phyloP scores from a whole-genome alignment of 352 stramenopile genomes.

The Pythium graminicola region DNA sequence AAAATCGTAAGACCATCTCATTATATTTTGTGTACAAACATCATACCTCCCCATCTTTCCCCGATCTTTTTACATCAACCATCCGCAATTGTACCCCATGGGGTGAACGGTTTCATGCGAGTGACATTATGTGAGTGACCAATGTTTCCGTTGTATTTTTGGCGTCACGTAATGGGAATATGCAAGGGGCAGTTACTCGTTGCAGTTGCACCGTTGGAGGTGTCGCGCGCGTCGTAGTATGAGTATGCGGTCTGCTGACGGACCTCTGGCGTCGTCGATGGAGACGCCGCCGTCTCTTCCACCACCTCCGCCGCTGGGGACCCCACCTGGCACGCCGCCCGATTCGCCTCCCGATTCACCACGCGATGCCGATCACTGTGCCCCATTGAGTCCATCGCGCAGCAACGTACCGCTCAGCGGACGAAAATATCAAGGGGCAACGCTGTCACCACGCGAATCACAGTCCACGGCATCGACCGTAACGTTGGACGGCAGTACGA shows the following conservation, averaged over 20 bases:
- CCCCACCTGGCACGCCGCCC: slow-evolving; percentile 9
- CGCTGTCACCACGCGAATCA: slow-evolving; percentile 2
- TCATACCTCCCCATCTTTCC: background rate
- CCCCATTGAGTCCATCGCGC: background rate
- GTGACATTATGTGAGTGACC: slow-evolving; percentile 16
- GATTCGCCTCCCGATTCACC: slow-evolving; percentile 13
- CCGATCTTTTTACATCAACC: background rate
- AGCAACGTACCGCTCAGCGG: background rate
- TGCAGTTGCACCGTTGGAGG: background rate
- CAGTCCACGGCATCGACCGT: background rate
- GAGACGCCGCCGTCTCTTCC: background rate
- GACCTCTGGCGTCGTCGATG: background rate
- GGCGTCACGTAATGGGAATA: slow-evolving; percentile 1
- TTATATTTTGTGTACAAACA: slow-evolving; percentile 26
- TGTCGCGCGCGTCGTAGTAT: background rate
- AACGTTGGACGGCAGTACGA: background rate
- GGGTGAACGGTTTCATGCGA: background rate
- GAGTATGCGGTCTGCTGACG: slow-evolving; percentile 3
- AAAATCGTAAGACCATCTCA: slow-evolving; percentile 25
- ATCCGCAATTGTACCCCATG: slow-evolving; percentile 19
- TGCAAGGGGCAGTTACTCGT: slow-evolving; percentile 16
- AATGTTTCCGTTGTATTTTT: slow-evolving; percentile 25
- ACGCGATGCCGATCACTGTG: background rate
- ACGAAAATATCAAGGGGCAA: slow-evolving; percentile 7
- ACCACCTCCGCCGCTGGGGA: background rate